Conservation (phyloP, 164 flowering plant genomes). For the Litsea cubeba region DNA sequence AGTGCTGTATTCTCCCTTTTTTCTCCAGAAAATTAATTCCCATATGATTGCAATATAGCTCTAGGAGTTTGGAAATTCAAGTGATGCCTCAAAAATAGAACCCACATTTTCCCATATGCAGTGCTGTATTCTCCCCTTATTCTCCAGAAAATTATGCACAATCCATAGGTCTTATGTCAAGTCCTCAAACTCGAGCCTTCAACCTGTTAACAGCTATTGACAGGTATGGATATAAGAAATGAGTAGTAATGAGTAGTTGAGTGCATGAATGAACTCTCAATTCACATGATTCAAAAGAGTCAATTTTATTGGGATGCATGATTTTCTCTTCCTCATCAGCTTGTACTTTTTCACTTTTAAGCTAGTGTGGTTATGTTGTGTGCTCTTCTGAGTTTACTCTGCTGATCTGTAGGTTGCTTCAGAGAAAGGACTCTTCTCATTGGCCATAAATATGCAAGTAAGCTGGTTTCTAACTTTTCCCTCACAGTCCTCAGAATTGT, state of each 20-base stretch:
- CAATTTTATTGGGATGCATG: no score
- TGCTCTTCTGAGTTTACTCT: background rate
- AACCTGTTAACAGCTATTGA: background rate
- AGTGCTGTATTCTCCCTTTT: background rate
- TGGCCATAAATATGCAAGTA: conserved; percentile 87
- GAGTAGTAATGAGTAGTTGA: background rate
- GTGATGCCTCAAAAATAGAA: no score
- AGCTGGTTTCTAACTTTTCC: conserved; percentile 22
- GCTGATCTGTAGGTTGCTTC: conserved; percentile 60
- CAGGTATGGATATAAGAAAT: background rate
- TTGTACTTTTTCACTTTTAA: no score
- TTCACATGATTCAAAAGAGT: background rate
- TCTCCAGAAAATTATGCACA: background rate
- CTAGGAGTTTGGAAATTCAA: no score
- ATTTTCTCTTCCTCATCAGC: no score
- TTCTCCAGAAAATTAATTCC: background rate
- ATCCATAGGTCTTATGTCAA: background rate
- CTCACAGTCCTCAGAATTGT: background rate
- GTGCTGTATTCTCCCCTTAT: background rate
- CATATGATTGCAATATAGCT: no score
- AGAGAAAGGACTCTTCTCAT: conserved; percentile 80
- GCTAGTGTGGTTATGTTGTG: background rate
- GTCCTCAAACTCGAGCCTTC: background rate
- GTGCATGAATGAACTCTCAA: background rate
- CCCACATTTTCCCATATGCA: background rate